Evolutionary conservation across 2,329 filamentous ascomycete genomes (phyloP).

Genomic region (Alternaria arborescens): DNA sequence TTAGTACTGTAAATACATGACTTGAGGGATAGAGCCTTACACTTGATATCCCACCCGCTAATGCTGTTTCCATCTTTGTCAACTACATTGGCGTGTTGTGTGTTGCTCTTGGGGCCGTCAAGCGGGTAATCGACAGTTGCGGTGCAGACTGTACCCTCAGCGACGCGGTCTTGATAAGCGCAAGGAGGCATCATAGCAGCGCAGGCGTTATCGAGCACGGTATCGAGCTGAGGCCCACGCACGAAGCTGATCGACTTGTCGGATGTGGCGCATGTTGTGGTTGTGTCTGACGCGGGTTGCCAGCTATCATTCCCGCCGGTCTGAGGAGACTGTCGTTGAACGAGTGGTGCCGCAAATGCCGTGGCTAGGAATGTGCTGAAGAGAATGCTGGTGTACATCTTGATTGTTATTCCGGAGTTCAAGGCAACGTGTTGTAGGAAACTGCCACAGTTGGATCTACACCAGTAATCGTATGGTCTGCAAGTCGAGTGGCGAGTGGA

Average conservation of each 20-base stretch:
- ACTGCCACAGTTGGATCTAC: background rate
- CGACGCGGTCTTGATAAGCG: conserved; percentile 30
- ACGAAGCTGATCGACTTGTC: conserved; percentile 33
- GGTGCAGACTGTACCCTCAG: conserved; percentile 26
- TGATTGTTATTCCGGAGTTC: background rate
- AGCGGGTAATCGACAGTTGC: conserved; percentile 30
- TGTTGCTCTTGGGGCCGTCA: conserved; percentile 25
- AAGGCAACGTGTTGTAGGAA: background rate
- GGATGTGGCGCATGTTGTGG: conserved; percentile 25
- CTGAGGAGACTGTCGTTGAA: conserved; percentile 6
- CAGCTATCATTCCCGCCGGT: conserved; percentile 18
- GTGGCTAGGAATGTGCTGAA: conserved; percentile 22
- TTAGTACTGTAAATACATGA: conserved; percentile 5
- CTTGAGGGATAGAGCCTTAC: conserved; percentile 20
- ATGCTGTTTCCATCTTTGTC: conserved; percentile 24
- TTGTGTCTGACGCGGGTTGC: conserved; percentile 26
- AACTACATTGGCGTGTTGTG: conserved; percentile 29
- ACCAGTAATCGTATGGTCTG: background rate
- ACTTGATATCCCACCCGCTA: conserved; percentile 28
- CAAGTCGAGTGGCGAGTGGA: background rate
- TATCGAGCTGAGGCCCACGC: conserved; percentile 29
- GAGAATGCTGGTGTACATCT: conserved; percentile 29
- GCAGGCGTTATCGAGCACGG: conserved; percentile 36
- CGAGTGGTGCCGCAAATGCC: conserved; percentile 25
- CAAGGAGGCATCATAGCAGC: conserved; percentile 40